Percentiles rank a stretch among this genome's conserved stretches.
Evolutionary conservation across 495 filamentous ascomycete genomes (phyloP).

Genomic region (Xylaria sp.): DNA sequence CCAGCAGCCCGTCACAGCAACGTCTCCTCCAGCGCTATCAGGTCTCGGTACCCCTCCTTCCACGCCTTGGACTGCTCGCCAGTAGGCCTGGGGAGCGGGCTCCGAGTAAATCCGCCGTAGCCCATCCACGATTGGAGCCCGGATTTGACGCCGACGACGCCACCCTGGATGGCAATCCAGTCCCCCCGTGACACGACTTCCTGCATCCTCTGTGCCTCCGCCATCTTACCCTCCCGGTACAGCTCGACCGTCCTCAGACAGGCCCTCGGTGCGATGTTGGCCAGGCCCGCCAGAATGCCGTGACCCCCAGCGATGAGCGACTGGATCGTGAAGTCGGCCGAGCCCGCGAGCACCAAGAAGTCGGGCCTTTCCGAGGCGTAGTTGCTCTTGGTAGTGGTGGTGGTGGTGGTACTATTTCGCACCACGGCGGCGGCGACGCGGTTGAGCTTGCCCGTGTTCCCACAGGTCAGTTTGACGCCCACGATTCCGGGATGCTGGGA

Average conservation of each 20-base stretch:
- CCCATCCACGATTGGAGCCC: conserved; percentile 78
- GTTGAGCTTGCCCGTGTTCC: conserved; percentile 86
- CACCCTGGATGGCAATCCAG: conserved; percentile 81
- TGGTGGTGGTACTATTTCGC: neutral
- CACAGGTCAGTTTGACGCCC: conserved; percentile 87
- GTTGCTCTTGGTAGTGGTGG: neutral
- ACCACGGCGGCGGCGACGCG: conserved; percentile 59
- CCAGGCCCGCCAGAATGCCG: conserved; percentile 81
- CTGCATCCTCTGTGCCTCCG: conserved; percentile 75
- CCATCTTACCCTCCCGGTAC: conserved; percentile 69
- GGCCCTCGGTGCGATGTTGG: conserved; percentile 77
- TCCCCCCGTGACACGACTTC: conserved; percentile 74
- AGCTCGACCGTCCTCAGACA: conserved; percentile 78
- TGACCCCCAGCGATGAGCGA: conserved; percentile 75
- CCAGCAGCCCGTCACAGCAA: conserved; percentile 24
- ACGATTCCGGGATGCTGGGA: conserved; percentile 77
- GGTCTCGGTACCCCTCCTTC: conserved; percentile 74
- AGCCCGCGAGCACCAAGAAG: conserved; percentile 82
- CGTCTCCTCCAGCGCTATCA: conserved; percentile 67
- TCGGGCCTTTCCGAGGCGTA: conserved; percentile 57
- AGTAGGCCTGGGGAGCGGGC: conserved; percentile 63
- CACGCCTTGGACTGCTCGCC: conserved; percentile 63
- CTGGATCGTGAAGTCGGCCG: conserved; percentile 85
- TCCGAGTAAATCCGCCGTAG: conserved; percentile 71
- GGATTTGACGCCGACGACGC: conserved; percentile 82